These are phyloP conservation scores for Mycena capillaripes DNA, from an alignment of 768 basidiomycete species.

Conservation along the genomic window DNA sequence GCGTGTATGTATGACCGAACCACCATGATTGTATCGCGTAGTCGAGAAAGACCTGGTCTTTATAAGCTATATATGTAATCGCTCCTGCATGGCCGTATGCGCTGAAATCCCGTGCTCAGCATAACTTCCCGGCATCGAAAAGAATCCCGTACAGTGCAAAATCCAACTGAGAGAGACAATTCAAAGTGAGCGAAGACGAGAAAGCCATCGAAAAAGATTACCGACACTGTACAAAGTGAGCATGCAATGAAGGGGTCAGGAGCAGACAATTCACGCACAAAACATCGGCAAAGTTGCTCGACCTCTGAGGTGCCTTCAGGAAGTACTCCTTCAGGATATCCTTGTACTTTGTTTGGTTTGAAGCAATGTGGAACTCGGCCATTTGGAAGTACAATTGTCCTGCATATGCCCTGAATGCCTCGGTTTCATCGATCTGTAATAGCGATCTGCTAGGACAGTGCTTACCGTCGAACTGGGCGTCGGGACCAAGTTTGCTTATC, in stretches of 20 bases:
- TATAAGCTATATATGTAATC: background rate
- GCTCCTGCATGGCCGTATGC: conserved; percentile 1
- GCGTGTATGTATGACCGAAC: background rate
- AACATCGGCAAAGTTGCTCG: background rate
- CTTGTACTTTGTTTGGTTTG: background rate
- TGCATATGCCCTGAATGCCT: background rate
- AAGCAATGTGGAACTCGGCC: background rate
- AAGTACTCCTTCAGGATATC: background rate
- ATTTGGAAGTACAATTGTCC: background rate
- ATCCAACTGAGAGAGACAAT: background rate
- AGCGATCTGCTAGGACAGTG: background rate
- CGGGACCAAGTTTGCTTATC: background rate
- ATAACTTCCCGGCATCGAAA: background rate
- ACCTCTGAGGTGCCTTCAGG: background rate
- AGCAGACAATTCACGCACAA: background rate
- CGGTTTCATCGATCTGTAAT: background rate
- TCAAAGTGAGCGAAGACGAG: background rate
- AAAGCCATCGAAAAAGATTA: background rate
- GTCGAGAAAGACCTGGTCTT: background rate
- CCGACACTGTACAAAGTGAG: background rate
- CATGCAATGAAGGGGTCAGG: background rate
- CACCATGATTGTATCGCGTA: conserved; percentile 1
- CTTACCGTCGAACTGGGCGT: background rate
- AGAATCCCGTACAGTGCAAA: background rate
- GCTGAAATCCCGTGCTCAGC: background rate